These are phyloP conservation scores for Pleurotus sapidus DNA, from an alignment of 768 basidiomycete species.

Conservation along the genomic window DNA sequence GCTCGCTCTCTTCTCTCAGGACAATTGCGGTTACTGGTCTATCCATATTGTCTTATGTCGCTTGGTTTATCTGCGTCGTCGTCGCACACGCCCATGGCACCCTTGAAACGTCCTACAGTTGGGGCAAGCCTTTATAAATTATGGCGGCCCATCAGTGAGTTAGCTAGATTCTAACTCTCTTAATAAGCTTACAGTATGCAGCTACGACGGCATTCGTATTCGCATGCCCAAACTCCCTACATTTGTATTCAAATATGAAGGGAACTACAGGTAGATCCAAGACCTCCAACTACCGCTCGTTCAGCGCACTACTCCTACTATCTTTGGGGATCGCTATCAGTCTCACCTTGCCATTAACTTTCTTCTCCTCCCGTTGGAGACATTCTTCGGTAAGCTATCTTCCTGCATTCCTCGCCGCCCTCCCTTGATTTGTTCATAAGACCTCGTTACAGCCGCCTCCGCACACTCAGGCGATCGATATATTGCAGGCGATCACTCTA, in stretches of 20 bases:
- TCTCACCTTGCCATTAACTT: constrained; percentile 54
- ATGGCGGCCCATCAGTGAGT: constrained; percentile 68
- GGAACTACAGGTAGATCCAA: constrained; percentile 40
- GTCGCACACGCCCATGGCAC: constrained; percentile 50
- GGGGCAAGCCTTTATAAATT: constrained; percentile 43
- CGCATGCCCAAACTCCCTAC: constrained; percentile 60
- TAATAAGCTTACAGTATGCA: constrained; percentile 18
- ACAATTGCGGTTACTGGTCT: constrained; percentile 54
- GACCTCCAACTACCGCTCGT: constrained; percentile 49
- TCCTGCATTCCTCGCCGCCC: constrained; percentile 4
- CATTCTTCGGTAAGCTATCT: constrained; percentile 32
- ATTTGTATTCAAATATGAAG: constrained; percentile 60
- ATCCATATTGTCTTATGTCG: constrained; percentile 59
- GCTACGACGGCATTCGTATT: constrained; percentile 65
- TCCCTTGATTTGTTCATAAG: constrained; percentile 10
- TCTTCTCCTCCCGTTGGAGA: constrained; percentile 46
- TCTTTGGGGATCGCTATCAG: constrained; percentile 47
- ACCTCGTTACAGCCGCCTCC: constrained; percentile 11
- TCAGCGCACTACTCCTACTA: constrained; percentile 50
- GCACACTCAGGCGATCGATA: constrained; percentile 32
- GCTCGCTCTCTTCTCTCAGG: constrained; percentile 51
- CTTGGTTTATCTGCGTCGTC: constrained; percentile 55
- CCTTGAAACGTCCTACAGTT: constrained; percentile 30
- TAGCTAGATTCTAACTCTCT: constrained; percentile 5
- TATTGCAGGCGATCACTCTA: constrained; percentile 50